These are phyloP conservation scores for Pseudocercospora fuligena DNA, from an alignment of 2,329 filamentous ascomycete genomes.

Conservation along the genomic window DNA sequence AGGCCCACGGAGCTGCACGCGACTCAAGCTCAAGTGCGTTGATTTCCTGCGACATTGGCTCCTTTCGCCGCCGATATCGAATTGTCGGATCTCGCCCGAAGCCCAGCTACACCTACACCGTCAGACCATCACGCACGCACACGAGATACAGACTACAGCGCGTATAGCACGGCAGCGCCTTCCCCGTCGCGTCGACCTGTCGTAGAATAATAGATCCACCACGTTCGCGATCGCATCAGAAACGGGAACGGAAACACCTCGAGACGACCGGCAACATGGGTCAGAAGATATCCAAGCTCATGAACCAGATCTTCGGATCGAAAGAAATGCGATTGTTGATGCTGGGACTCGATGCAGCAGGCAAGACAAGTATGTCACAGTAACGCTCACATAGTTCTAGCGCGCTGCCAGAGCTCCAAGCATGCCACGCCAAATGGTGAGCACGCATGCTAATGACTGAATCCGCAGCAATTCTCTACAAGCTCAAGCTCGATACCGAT, in stretches of 20 bases:
- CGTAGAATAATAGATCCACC: not conserved
- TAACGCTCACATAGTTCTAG: too few relatives aligned
- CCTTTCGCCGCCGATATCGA: not conserved
- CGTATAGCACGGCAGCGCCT: not conserved
- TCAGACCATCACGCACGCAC: not conserved
- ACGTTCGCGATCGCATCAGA: constrained; percentile 26
- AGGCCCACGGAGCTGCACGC: not conserved
- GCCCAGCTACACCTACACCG: not conserved
- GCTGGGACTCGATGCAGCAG: constrained; percentile 94
- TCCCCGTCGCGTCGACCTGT: not conserved
- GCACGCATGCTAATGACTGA: not conserved
- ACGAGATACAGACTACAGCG: not conserved
- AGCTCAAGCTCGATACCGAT: constrained; percentile 99
- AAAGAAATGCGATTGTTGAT: constrained; percentile 99
- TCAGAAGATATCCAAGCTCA: constrained; percentile 86
- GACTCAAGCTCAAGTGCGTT: not conserved
- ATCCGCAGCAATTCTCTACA: constrained; percentile 83
- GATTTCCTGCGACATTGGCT: not conserved
- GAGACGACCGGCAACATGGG: constrained; percentile 68
- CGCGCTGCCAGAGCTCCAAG: not conserved
- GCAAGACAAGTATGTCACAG: constrained; percentile 76
- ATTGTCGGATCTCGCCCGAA: not conserved
- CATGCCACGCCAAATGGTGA: not conserved
- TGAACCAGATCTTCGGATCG: constrained; percentile 98
- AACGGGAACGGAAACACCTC: not conserved